phyloP scores from a whole-genome alignment of 352 stramenopile species.

The Phytophthora fragariaefolia region DNA sequence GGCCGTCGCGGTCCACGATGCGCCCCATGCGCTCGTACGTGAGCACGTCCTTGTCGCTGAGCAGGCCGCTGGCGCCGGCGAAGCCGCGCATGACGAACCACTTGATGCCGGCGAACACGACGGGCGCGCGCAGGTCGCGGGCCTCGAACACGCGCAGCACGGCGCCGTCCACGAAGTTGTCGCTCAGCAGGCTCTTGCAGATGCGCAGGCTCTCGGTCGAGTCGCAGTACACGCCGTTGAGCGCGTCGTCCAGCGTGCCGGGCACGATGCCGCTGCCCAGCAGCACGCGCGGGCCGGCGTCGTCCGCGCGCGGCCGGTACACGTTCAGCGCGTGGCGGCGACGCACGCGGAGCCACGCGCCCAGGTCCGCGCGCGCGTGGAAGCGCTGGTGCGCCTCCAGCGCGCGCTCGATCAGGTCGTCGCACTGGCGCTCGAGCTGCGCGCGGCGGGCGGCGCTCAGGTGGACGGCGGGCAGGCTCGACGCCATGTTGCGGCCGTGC shows the following conservation, averaged over 20 bases:
- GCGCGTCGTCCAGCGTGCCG: slow-evolving; percentile 54
- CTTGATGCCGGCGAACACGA: slow-evolving; percentile 71
- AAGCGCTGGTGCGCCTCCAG: slow-evolving; percentile 55
- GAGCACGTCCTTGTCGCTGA: slow-evolving; percentile 59
- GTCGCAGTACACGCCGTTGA: slow-evolving; percentile 61
- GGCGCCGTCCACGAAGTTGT: slow-evolving; percentile 59
- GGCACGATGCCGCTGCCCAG: slow-evolving; percentile 62
- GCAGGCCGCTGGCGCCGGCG: slow-evolving; percentile 38
- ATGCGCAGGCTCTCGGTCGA: slow-evolving; percentile 61
- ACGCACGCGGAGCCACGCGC: slow-evolving; percentile 55
- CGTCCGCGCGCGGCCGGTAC: slow-evolving; percentile 37
- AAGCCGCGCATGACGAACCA: slow-evolving; percentile 57
- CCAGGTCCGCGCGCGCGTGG: slow-evolving; percentile 41
- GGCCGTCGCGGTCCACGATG: slow-evolving; percentile 55
- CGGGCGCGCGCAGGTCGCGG: slow-evolving; percentile 43
- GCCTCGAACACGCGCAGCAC: slow-evolving; percentile 64
- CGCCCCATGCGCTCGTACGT: slow-evolving; percentile 68
- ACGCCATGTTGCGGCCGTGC: slow-evolving; percentile 11
- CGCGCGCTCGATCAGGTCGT: slow-evolving; percentile 63
- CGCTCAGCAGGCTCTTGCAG: slow-evolving; percentile 54
- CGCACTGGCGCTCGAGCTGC: slow-evolving; percentile 52
- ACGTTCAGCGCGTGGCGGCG: slow-evolving; percentile 57
- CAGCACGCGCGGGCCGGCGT: slow-evolving; percentile 31
- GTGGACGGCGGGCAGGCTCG: slow-evolving; percentile 39
- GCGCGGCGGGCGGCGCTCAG: slow-evolving; percentile 46